Percentiles rank a stretch among this genome's conserved stretches.
These are phyloP conservation scores for Backusella liffmaniae DNA, from an alignment of 192 early-diverging fungal genomes.

Conservation along the genomic window DNA sequence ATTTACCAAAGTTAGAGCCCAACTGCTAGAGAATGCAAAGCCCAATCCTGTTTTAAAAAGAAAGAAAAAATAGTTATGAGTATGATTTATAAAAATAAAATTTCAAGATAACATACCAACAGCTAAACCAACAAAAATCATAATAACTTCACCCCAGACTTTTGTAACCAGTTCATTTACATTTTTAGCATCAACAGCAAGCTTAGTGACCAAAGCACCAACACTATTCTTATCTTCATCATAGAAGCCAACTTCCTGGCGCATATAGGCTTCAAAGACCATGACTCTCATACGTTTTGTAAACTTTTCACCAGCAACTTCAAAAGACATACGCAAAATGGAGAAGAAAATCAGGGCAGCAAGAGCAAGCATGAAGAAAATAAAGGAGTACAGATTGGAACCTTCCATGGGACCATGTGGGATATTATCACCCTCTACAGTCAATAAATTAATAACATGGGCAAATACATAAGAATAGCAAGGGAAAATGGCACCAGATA, in stretches of 20 bases:
- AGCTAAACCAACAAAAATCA: constrained; percentile 21
- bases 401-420: constrained; percentile 34
- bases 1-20: constrained; percentile 83
- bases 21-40: constrained; percentile 71
- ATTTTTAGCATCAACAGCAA: constrained; percentile 73
- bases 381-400: constrained; percentile 38
- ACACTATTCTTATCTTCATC: constrained; percentile 72
- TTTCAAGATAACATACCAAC: constrained; percentile 13
- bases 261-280: constrained; percentile 68
- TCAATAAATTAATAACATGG: constrained; percentile 48
- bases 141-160: constrained; percentile 33
- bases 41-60: constrained; percentile 13
- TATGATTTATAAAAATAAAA: neutral
- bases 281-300: constrained; percentile 62
- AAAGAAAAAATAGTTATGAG: neutral
- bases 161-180: constrained; percentile 56
- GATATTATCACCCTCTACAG: constrained; percentile 23
- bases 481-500: constrained; percentile 73
- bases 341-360: constrained; percentile 55
- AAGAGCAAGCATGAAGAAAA: constrained; percentile 38
- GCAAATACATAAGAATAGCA: constrained; percentile 58
- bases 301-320: constrained; percentile 61
- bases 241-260: constrained; percentile 86
- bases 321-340: constrained; percentile 58
- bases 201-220: constrained; percentile 73